Percentiles rank a stretch among this genome's conserved stretches.
Conservation (phyloP, 306 rosid genomes). For the Senna siamea region DNA sequence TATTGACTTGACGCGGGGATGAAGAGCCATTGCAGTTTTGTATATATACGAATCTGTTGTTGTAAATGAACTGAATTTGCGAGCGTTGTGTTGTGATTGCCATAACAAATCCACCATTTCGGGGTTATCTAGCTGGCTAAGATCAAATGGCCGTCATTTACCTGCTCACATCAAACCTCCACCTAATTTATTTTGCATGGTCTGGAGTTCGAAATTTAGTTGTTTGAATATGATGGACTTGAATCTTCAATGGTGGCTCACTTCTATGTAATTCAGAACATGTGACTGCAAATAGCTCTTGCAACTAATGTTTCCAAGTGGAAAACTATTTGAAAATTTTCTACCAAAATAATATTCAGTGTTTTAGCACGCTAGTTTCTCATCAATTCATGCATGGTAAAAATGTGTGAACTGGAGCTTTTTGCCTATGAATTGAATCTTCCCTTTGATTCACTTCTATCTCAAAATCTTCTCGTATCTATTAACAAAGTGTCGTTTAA, state of each 20-base stretch:
- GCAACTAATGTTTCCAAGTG: no score
- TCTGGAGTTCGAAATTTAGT: background rate
- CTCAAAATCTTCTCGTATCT: no score
- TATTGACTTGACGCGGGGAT: conserved; percentile 90
- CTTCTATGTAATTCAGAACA: background rate
- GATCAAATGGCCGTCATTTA: background rate
- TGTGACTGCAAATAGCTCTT: no score
- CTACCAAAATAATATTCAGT: no score
- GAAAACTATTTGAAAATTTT: no score
- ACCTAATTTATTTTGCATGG: background rate
- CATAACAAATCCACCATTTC: conserved; percentile 45
- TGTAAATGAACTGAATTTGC: conserved; percentile 64
- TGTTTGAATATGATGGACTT: background rate
- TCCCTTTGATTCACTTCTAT: no score
- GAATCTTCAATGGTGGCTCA: background rate
- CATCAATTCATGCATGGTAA: no score
- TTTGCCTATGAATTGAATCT: no score
- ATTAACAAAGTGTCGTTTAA: no score
- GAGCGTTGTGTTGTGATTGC: conserved; percentile 50
- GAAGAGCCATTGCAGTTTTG: conserved; percentile 72
- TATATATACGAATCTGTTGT: conserved; percentile 59
- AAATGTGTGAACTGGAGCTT: no score
- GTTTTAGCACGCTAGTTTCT: no score
- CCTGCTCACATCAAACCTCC: no score
- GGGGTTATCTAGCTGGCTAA: background rate